These are phyloP conservation scores for Ceratobasidium sp. DNA, from an alignment of 1,284 basidiomycete genomes.

Conservation along the genomic window DNA sequence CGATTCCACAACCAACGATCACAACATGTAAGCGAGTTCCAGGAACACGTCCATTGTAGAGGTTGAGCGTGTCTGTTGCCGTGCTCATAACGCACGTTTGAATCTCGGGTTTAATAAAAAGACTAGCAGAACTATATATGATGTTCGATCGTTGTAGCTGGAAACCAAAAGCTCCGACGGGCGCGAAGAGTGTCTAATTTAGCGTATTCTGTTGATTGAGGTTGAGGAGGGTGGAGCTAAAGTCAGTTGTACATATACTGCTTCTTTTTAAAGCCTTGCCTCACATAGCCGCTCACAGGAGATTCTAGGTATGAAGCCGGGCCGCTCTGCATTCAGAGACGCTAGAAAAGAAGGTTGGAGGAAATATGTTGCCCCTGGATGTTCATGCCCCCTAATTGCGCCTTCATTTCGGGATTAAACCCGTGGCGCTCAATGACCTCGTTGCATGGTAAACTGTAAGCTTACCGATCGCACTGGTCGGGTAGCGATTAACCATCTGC, in stretches of 20 bases:
- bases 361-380: conserved; percentile 19
- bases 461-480: not conserved
- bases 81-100: not conserved
- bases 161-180: not conserved
- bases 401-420: conserved; percentile 15
- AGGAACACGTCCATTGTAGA: conserved; percentile 50
- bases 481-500: not conserved
- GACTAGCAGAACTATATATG: not conserved
- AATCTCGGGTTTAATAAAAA: not conserved
- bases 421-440: not conserved
- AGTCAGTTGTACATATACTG: not conserved
- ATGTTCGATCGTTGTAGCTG: not conserved
- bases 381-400: conserved; percentile 18
- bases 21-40: conserved; percentile 60
- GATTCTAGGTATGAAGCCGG: not conserved
- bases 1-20: conserved; percentile 65
- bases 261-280: conserved; percentile 13
- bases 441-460: not conserved
- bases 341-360: not conserved
- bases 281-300: no score
- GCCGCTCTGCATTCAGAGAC: not conserved
- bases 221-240: not conserved
- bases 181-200: not conserved
- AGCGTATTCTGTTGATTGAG: not conserved
- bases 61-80: not conserved